Percentiles rank a stretch among this genome's conserved stretches.
phyloP scores from a whole-genome alignment of 2,329 filamentous ascomycete genomes.

The Phialophora tarda region DNA sequence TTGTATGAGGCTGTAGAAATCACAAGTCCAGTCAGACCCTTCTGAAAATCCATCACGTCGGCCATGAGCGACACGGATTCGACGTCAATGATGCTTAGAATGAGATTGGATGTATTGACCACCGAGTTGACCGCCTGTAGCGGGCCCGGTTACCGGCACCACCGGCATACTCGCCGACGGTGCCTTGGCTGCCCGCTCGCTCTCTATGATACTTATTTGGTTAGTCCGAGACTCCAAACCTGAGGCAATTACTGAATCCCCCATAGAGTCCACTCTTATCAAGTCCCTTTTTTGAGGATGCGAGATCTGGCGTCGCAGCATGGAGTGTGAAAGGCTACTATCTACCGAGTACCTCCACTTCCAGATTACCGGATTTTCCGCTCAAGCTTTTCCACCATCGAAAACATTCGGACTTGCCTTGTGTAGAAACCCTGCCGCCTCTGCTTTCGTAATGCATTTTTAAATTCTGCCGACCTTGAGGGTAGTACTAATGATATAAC shows the following conservation, averaged over 20 bases:
- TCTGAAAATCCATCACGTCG: no score
- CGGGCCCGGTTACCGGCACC: no score
- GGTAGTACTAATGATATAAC: background rate
- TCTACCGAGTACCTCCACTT: background rate
- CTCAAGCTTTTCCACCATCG: conserved; percentile 6
- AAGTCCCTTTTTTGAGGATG: conserved; percentile 6
- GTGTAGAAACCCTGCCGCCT: conserved; percentile 8
- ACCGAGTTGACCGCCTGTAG: no score
- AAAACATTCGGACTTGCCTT: background rate
- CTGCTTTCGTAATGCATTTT: conserved; percentile 13
- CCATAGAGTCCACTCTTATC: background rate
- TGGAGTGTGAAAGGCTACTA: background rate
- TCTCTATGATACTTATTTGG: background rate
- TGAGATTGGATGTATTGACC: no score
- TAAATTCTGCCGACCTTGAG: no score
- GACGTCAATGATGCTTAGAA: no score
- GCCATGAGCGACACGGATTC: no score
- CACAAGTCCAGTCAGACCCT: no score
- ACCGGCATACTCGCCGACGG: no score
- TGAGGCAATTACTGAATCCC: background rate
- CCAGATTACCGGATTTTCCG: conserved; percentile 3
- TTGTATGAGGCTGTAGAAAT: no score
- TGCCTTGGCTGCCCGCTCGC: background rate
- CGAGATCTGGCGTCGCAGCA: conserved; percentile 1
- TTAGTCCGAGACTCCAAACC: conserved; percentile 4